Evolutionary conservation across 768 basidiomycete genomes (phyloP).

Genomic region (Inosperma sp.): DNA sequence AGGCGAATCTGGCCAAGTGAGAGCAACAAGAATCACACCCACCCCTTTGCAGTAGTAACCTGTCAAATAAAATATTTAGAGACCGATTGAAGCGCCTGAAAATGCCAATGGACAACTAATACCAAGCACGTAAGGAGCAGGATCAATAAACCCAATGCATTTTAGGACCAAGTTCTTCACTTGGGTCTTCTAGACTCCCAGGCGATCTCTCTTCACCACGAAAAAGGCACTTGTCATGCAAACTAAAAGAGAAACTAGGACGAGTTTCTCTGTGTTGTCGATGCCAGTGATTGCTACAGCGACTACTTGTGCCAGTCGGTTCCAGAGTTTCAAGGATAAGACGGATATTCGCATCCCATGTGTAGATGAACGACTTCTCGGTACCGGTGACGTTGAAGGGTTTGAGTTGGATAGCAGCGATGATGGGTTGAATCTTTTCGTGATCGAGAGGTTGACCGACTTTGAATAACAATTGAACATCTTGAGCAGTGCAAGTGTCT

Average conservation of each 20-base stretch:
- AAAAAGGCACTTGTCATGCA: constrained; percentile 18
- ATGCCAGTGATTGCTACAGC: constrained; percentile 16
- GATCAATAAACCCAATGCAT: constrained; percentile 21
- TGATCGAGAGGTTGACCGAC: no score
- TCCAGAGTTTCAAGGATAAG: constrained; percentile 16
- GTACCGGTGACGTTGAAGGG: constrained; percentile 6
- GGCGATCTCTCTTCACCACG: constrained; percentile 24
- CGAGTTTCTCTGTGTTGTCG: constrained; percentile 11
- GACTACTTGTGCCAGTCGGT: constrained; percentile 16
- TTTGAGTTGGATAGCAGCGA: background rate
- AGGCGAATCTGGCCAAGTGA: no score
- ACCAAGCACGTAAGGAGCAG: constrained; percentile 24
- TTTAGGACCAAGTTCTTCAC: constrained; percentile 18
- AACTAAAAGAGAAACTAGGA: constrained; percentile 19
- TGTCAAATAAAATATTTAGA: constrained; percentile 29
- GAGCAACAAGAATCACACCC: constrained; percentile 11
- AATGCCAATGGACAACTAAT: constrained; percentile 6
- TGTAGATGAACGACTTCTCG: constrained; percentile 13
- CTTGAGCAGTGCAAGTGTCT: background rate
- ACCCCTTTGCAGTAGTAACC: constrained; percentile 16
- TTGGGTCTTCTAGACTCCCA: constrained; percentile 14
- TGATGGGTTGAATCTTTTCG: background rate
- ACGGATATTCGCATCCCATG: constrained; percentile 27
- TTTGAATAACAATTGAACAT: background rate
- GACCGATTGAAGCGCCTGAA: background rate